Percentiles rank a stretch among this genome's conserved stretches.
phyloP scores from a whole-genome alignment of 106 monocot genomes.

The Ottelia alismoides region DNA sequence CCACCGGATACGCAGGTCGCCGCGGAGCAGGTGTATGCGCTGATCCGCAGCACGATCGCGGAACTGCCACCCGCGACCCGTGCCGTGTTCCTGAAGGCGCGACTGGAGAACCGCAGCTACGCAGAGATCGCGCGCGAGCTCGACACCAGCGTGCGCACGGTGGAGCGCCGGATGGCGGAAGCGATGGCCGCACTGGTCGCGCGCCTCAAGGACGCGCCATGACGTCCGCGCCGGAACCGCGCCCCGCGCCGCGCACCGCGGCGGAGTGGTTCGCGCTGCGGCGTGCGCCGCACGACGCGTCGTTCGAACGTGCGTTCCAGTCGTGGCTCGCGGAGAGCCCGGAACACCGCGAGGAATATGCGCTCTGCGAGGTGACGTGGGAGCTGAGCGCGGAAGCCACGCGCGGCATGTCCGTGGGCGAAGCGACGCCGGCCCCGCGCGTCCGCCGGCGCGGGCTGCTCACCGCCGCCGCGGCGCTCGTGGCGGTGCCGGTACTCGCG shows the following conservation, averaged over 20 bases:
- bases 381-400: no score
- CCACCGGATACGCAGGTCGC: no score
- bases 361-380: no score
- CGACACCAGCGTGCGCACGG: background rate
- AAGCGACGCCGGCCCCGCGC: no score
- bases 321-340: no score
- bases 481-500: background rate
- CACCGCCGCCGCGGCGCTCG: background rate
- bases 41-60: background rate
- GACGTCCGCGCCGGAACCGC: no score
- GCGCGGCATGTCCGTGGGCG: no score
- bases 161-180: background rate
- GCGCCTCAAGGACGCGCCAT: no score
- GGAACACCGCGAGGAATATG: no score
- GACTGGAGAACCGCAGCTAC: background rate
- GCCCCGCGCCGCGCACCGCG: no score
- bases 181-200: background rate
- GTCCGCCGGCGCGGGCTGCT: background rate
- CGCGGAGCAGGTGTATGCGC: background rate
- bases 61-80: background rate
- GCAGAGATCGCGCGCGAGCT: background rate
- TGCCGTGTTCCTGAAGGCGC: background rate
- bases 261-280: background rate
- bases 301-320: background rate
- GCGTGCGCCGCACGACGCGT: background rate